Evolutionary conservation across 176 grass and related monocot species (phyloP).

Genomic region (Bonia amplexicaulis): DNA sequence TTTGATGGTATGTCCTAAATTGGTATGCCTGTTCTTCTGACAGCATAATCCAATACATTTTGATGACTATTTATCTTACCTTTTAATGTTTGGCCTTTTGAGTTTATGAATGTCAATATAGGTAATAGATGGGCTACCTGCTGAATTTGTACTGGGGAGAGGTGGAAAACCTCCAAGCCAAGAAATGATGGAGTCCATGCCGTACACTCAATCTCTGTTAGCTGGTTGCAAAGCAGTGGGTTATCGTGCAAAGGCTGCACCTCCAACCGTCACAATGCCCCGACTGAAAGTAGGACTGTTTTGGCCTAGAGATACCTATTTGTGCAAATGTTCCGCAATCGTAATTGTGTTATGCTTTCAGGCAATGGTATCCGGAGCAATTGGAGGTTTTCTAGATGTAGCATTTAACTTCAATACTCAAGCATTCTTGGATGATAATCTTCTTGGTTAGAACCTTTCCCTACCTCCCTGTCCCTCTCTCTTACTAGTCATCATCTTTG

Average conservation of each 20-base stretch:
- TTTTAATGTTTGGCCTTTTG: constrained; percentile 13
- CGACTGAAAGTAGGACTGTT: constrained; percentile 64
- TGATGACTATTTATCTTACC: not conserved
- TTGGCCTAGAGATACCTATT: not conserved
- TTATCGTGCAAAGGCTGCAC: constrained; percentile 96
- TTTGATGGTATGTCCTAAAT: constrained; percentile 68
- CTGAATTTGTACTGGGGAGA: constrained; percentile 88
- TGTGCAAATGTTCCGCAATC: not conserved
- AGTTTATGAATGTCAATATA: constrained; percentile 55
- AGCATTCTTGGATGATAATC: constrained; percentile 90
- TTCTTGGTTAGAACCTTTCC: constrained; percentile 63
- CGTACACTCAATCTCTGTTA: constrained; percentile 79
- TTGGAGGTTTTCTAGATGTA: constrained; percentile 96
- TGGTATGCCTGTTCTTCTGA: not conserved
- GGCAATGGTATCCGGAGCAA: constrained; percentile 89
- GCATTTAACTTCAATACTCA: constrained; percentile 97
- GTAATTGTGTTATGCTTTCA: constrained; percentile 22
- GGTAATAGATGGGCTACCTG: constrained; percentile 92
- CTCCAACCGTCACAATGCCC: constrained; percentile 93
- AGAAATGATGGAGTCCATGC: constrained; percentile 71
- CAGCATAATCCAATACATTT: constrained; percentile 4
- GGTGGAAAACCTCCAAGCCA: constrained; percentile 51
- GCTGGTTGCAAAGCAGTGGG: constrained; percentile 52
- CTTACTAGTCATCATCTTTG: not conserved
- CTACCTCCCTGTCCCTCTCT: not conserved